Percentiles rank a stretch among this genome's conserved stretches.
Evolutionary conservation across 139 green algal species (phyloP).

Genomic region (Coccomyxa sp.): DNA sequence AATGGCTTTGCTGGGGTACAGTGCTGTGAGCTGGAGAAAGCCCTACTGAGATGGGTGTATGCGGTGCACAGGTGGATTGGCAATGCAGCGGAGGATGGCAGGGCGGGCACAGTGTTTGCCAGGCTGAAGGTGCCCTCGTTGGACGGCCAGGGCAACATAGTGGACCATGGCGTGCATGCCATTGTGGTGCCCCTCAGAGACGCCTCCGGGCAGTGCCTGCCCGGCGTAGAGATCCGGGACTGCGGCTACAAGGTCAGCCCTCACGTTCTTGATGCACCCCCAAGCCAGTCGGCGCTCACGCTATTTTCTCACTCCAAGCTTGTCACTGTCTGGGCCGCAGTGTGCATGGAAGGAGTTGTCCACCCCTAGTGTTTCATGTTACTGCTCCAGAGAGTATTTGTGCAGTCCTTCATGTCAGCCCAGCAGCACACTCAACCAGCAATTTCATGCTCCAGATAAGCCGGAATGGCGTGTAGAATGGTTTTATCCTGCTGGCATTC

Average conservation of each 20-base stretch:
- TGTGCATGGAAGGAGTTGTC: too few species aligned
- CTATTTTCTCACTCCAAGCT: too few species aligned
- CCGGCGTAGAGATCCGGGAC: slow-evolving; percentile 87
- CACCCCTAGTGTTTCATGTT: too few species aligned
- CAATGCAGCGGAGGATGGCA: slow-evolving; percentile 80
- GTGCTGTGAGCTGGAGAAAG: background rate
- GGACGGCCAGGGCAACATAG: slow-evolving; percentile 44
- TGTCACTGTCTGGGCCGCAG: too few species aligned
- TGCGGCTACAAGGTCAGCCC: slow-evolving; percentile 93
- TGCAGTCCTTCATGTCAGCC: too few species aligned
- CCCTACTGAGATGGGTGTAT: background rate
- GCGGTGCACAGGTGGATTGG: slow-evolving; percentile 57
- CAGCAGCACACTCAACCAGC: too few species aligned
- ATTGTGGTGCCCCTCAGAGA: slow-evolving; percentile 73
- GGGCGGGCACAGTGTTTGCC: slow-evolving; percentile 74
- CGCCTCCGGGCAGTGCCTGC: slow-evolving; percentile 31
- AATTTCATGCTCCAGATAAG: too few species aligned
- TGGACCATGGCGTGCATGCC: slow-evolving; percentile 83
- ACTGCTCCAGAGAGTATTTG: too few species aligned
- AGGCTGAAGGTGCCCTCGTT: slow-evolving; percentile 61
- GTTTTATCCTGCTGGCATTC: background rate
- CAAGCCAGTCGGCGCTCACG: too few species aligned
- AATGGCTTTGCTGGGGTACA: background rate
- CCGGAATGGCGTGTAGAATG: background rate
- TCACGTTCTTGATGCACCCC: too few species aligned